phyloP scores from a whole-genome alignment of 352 stramenopile genomes.

The Globisporangium barbulae region DNA sequence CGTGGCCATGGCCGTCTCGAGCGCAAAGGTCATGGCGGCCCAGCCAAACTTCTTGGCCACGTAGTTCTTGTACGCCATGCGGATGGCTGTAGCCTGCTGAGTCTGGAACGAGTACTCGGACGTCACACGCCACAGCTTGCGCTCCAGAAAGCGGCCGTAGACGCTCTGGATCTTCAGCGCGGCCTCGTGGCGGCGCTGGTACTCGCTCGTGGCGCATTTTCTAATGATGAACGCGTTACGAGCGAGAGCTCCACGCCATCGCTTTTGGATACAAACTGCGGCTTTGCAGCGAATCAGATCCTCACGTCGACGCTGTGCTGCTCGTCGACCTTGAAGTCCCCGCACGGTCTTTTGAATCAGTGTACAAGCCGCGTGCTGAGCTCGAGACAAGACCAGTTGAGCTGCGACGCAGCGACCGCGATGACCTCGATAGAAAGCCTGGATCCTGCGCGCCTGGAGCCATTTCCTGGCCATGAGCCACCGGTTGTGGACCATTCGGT shows the following conservation, averaged over 20 bases:
- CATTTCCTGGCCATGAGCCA: constrained; percentile 24
- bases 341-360: constrained; percentile 23
- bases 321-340: constrained; percentile 18
- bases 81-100: constrained; percentile 32
- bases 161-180: constrained; percentile 35
- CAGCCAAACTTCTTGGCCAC: constrained; percentile 65
- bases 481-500: neutral
- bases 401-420: constrained; percentile 19
- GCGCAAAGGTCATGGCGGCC: constrained; percentile 32
- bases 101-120: constrained; percentile 11
- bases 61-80: constrained; percentile 53
- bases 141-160: constrained; percentile 25
- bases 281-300: neutral
- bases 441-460: constrained; percentile 37
- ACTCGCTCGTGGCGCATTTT: neutral
- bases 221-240: neutral
- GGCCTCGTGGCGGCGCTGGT: constrained; percentile 27
- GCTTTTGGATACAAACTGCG: constrained; percentile 20
- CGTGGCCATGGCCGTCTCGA: constrained; percentile 38
- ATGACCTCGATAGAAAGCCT: constrained; percentile 38
- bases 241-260: constrained; percentile 27
- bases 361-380: constrained; percentile 14
- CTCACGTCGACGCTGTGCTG: constrained; percentile 20
- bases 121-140: constrained; percentile 24
- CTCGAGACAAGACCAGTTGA: neutral